Conservation (phyloP, 768 basidiomycete species). For the Mycena vulgaris region DNA sequence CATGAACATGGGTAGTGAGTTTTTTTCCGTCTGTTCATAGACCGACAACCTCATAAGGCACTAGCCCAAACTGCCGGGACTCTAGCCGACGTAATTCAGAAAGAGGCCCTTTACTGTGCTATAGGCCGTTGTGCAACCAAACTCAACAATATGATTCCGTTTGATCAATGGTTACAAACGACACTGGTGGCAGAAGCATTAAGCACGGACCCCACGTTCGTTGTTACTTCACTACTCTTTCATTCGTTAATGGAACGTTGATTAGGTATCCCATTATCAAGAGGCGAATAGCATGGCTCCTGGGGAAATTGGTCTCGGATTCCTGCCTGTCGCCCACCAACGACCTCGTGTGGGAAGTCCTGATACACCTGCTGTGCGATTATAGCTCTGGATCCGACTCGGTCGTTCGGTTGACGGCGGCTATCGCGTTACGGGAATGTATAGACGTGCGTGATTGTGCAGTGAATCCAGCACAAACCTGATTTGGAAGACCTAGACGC, state of each 20-base stretch:
- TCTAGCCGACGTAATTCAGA: slow-evolving; percentile 76
- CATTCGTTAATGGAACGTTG: slow-evolving; percentile 22
- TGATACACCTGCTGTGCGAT: slow-evolving; percentile 83
- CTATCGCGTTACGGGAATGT: slow-evolving; percentile 84
- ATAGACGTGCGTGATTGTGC: slow-evolving; percentile 76
- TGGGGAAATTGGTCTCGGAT: slow-evolving; percentile 91
- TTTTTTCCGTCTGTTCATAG: slow-evolving; percentile 2
- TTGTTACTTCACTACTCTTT: slow-evolving; percentile 9
- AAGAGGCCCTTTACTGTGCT: slow-evolving; percentile 91
- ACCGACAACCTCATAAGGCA: slow-evolving; percentile 14
- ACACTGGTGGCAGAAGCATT: slow-evolving; percentile 73
- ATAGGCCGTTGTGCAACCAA: slow-evolving; percentile 85
- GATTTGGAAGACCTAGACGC: slow-evolving; percentile 59
- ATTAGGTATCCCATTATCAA: slow-evolving; percentile 91
- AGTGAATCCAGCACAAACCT: slow-evolving; percentile 22
- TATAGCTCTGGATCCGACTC: slow-evolving; percentile 80
- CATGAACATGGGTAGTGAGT: slow-evolving; percentile 71
- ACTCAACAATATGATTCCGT: slow-evolving; percentile 75
- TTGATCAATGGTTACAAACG: slow-evolving; percentile 77
- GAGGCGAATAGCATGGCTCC: slow-evolving; percentile 94
- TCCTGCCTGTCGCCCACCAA: slow-evolving; percentile 73
- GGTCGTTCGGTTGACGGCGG: slow-evolving; percentile 91
- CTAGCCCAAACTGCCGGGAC: slow-evolving; percentile 65
- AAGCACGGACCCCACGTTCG: slow-evolving; percentile 72
- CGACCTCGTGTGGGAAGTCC: slow-evolving; percentile 82